phyloP scores from a whole-genome alignment of 176 grass and related monocot genomes.

The Saccharum officinarum region DNA sequence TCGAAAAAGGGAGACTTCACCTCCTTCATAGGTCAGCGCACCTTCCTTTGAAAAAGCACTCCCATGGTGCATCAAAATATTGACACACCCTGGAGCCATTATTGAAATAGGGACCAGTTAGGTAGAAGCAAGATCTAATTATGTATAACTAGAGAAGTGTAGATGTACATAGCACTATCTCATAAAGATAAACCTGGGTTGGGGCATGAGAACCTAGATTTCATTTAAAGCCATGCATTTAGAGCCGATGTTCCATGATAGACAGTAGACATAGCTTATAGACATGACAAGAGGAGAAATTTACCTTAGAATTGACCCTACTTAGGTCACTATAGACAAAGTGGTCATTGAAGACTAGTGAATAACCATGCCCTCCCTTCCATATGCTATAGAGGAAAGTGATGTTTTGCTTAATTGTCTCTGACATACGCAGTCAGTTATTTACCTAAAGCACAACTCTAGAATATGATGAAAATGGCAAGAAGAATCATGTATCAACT shows the following conservation, averaged over 20 bases:
- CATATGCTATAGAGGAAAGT: background rate
- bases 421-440: background rate
- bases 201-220: slow-evolving; percentile 1
- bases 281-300: background rate
- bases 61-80: too few species aligned
- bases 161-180: background rate
- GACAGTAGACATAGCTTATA: background rate
- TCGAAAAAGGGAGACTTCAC: too few species aligned
- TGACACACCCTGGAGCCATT: background rate
- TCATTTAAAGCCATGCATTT: background rate
- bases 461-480: background rate
- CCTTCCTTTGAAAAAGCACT: too few species aligned
- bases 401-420: background rate
- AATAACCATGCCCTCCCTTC: background rate
- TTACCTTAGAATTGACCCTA: background rate
- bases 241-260: background rate
- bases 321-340: background rate
- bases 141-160: background rate
- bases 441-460: background rate
- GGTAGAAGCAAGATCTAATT: background rate
- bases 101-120: background rate
- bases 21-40: too few species aligned
- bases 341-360: background rate
- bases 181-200: background rate
- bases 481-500: background rate